These are phyloP conservation scores for Lathyrus sativus DNA, from an alignment of 306 rosid genomes.

Conservation along the genomic window DNA sequence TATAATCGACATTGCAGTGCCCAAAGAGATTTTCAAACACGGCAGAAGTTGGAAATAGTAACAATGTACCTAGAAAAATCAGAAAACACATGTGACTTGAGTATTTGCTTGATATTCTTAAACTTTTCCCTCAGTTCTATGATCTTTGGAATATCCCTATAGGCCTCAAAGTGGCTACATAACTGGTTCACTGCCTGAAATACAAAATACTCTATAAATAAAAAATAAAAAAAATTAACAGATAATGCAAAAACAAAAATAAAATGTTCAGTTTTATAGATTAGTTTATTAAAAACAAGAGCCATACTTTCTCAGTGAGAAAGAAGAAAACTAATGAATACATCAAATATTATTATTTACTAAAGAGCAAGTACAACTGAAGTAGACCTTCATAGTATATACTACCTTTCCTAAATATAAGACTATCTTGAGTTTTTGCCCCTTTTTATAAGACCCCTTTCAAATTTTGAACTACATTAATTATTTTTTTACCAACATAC, in stretches of 20 bases:
- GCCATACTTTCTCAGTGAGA: conserved; percentile 18
- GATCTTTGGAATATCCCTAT: conserved; percentile 96
- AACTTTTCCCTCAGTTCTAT: conserved; percentile 96
- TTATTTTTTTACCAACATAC: no score
- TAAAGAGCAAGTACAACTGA: conserved; percentile 16
- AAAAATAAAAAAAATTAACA: conserved; percentile 14
- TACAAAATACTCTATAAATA: conserved; percentile 38
- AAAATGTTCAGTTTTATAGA: background rate
- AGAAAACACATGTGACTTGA: conserved; percentile 95
- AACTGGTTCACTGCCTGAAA: conserved; percentile 97
- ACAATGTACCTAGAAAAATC: conserved; percentile 85
- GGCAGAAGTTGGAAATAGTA: conserved; percentile 24
- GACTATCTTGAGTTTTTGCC: no score
- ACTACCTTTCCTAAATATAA: no score
- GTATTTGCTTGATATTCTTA: conserved; percentile 95
- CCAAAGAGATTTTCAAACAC: conserved; percentile 33
- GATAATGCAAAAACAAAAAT: conserved; percentile 27
- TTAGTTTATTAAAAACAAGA: conserved; percentile 36
- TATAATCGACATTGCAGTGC: conserved; percentile 8
- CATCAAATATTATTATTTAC: conserved; percentile 28
- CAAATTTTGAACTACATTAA: no score
- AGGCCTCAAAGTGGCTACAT: conserved; percentile 97
- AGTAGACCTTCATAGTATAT: conserved; percentile 9
- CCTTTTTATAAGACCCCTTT: no score
- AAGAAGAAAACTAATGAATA: conserved; percentile 19